A percentile compares a stretch with the other conserved stretches of the same genome.
phyloP scores from a whole-genome alignment of 2,329 filamentous ascomycete genomes.

The Aspergillus calidoustus region DNA sequence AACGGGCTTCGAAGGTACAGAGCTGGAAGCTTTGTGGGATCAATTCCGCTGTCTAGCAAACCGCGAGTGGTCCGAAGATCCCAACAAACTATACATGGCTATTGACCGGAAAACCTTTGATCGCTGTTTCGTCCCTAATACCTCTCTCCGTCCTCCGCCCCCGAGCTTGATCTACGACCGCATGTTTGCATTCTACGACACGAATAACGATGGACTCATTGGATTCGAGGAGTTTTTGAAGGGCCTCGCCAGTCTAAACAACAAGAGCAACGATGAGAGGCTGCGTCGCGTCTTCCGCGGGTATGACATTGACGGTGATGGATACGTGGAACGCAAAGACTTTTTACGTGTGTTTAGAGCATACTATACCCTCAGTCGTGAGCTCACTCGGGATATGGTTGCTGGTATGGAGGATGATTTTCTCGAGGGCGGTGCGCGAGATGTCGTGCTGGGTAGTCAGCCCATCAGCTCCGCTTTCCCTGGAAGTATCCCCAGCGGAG shows the following conservation, averaged over 20 bases:
- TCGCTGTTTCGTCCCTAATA: slow-evolving; percentile 84
- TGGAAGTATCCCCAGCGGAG: slow-evolving; percentile 67
- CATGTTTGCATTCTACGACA: slow-evolving; percentile 96
- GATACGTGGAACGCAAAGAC: slow-evolving; percentile 81
- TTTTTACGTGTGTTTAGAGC: slow-evolving; percentile 90
- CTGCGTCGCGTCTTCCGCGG: slow-evolving; percentile 78
- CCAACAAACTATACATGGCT: slow-evolving; percentile 74
- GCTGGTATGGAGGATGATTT: slow-evolving; percentile 78
- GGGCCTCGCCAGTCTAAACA: slow-evolving; percentile 71
- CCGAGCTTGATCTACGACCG: slow-evolving; percentile 94
- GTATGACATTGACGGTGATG: slow-evolving; percentile 89
- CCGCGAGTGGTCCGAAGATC: slow-evolving; percentile 80
- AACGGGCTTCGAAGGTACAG: slow-evolving; percentile 80
- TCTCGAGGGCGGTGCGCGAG: slow-evolving; percentile 73
- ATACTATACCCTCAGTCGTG: slow-evolving; percentile 87
- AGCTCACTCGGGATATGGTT: slow-evolving; percentile 83
- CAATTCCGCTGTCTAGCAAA: slow-evolving; percentile 95
- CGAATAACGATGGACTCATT: slow-evolving; percentile 84
- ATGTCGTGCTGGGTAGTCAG: slow-evolving; percentile 74
- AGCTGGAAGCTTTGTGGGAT: slow-evolving; percentile 93
- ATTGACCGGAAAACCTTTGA: slow-evolving; percentile 95
- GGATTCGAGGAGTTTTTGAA: slow-evolving; percentile 90
- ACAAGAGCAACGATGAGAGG: slow-evolving; percentile 65
- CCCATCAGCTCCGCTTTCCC: slow-evolving; percentile 80
- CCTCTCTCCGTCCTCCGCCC: slow-evolving; percentile 73